Base-by-base conservation (phyloP, 2,329 filamentous ascomycete genomes). In the Calonectria ilicicola region DNA sequence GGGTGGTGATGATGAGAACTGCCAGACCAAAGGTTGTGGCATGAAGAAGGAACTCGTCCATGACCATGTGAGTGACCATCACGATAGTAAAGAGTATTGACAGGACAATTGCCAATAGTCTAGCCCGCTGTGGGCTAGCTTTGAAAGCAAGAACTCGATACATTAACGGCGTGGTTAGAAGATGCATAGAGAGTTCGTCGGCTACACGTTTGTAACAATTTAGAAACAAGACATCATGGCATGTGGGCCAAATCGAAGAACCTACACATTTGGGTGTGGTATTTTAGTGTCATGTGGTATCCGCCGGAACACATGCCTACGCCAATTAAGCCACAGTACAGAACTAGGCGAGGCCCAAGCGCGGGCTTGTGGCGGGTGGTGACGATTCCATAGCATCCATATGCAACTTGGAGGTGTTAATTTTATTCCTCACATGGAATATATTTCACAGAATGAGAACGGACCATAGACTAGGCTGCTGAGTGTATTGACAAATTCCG, bases 401-500 rank as follows among this genome's bases (percentile, higher is more conserved):
- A 86, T 8, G 79, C 63, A 26, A 85, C 84, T 86, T 64, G 14
- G 8, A 5, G n/a, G 27, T 27, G 47, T 71, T 26, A 78, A n/a
- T 10, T 49, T 65, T 27, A 72, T 35, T 23, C 32, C 21, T 23
- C 6, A 44, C 19, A 27, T 7, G 14, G 15, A 0, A 40, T 2
- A 2, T 5, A 26, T 17, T 0, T 8, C n/a, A 1, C 12, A 10
- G 14, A 2, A 76, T 80, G 15, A 10, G 14, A 2, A 76, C 81
- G 15, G 15, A 82, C 81, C 80, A 64, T 83, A 87, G 5, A 82
- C 75, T 0, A 84, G 72, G 66, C 85, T 87, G 68, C 84, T 86
- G 2, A 86, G 72, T 0, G 84, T 86, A 70, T 87, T 87, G 74
- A 86, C 83, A 44, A 87, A 86, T 62, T 87, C 85, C 6, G 84